Percentiles rank a stretch among this genome's conserved stretches.
Conservation (phyloP, 2,329 filamentous ascomycete genomes). For the Coniochaeta ligniaria region DNA sequence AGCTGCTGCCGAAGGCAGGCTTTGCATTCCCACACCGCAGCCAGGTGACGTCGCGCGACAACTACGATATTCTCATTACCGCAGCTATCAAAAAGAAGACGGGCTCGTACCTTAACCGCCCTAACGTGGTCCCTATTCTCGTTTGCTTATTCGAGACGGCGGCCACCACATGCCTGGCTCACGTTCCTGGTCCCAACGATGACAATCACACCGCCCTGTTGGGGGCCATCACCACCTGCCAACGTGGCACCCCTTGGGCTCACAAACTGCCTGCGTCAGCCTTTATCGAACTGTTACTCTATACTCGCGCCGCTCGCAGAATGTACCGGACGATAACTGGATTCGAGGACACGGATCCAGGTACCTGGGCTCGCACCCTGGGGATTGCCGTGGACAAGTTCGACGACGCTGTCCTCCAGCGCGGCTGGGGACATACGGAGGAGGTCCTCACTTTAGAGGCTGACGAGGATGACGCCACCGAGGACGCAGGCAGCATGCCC, state of each 20-base stretch:
- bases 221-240: background rate
- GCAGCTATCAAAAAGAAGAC: background rate
- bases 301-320: background rate
- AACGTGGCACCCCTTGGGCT: background rate
- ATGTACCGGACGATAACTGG: background rate
- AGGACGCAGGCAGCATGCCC: background rate
- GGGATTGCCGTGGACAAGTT: background rate
- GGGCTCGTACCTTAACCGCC: background rate
- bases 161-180: background rate
- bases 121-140: background rate
- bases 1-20: background rate
- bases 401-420: background rate
- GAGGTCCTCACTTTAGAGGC: background rate
- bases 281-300: background rate
- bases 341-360: background rate
- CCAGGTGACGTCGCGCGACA: background rate
- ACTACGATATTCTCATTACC: background rate
- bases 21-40: background rate
- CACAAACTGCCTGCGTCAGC: background rate
- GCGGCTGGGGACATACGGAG: background rate
- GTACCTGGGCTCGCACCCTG: background rate
- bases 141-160: background rate
- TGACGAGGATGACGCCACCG: background rate
- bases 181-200: background rate
- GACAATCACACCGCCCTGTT: background rate